A percentile compares a stretch with the other conserved stretches of the same genome.
Evolutionary conservation across 192 early-diverging fungal genomes (phyloP).

Genomic region (Gryganskiella cystojenkinii): DNA sequence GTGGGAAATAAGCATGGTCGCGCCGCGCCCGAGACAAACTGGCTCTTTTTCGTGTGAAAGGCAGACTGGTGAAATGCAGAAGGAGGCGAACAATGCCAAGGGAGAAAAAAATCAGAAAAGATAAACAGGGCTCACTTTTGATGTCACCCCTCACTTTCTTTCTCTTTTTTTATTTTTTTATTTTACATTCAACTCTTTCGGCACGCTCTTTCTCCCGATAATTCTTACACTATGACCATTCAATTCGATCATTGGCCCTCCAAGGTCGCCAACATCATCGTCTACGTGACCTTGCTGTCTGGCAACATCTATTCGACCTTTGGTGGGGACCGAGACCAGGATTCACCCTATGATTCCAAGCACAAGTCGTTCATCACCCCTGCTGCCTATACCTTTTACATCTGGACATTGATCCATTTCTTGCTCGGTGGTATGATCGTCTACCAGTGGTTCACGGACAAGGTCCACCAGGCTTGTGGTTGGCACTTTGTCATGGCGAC

Average conservation of each 20-base stretch:
- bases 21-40: too few species aligned
- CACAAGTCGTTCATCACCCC: conserved; percentile 74
- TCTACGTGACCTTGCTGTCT: conserved; percentile 71
- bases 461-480: conserved; percentile 65
- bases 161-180: background rate
- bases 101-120: too few species aligned
- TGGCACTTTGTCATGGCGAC: conserved; percentile 72
- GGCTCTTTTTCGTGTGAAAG: too few species aligned
- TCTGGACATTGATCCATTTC: conserved; percentile 73
- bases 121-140: too few species aligned
- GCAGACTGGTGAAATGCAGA: too few species aligned
- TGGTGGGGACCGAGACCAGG: conserved; percentile 50
- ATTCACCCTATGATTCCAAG: conserved; percentile 43
- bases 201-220: background rate
- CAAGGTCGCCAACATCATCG: conserved; percentile 69
- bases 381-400: conserved; percentile 65
- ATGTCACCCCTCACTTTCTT: background rate
- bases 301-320: conserved; percentile 65
- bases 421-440: conserved; percentile 69
- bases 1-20: too few species aligned
- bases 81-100: too few species aligned
- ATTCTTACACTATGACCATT: conserved; percentile 11
- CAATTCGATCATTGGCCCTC: conserved; percentile 28
- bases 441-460: conserved; percentile 73
- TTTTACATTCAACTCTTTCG: background rate